A percentile compares a stretch with the other conserved stretches of the same genome.
phyloP scores from a whole-genome alignment of 1,139 yeast species.

The Yamadazyma membranifaciens region DNA sequence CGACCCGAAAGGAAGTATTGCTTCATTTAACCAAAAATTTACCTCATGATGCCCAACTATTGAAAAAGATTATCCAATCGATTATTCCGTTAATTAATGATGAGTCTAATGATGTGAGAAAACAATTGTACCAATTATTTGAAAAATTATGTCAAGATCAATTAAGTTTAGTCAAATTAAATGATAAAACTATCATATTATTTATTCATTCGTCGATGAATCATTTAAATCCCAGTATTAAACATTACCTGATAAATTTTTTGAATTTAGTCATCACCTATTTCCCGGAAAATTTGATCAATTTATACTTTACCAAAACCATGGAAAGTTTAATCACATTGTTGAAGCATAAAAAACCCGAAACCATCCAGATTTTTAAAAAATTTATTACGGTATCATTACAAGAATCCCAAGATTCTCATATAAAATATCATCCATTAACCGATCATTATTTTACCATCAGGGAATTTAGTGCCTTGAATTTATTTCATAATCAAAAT shows the following conservation, averaged over 20 bases:
- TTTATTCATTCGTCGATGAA: slow-evolving; percentile 95
- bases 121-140: slow-evolving; percentile 53
- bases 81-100: slow-evolving; percentile 64
- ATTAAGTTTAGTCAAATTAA: slow-evolving; percentile 61
- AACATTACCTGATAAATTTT: slow-evolving; percentile 68
- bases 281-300: slow-evolving; percentile 49
- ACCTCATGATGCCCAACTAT: slow-evolving; percentile 46
- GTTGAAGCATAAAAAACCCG: slow-evolving; percentile 56
- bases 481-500: slow-evolving; percentile 40
- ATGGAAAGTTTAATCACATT: slow-evolving; percentile 56
- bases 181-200: slow-evolving; percentile 62
- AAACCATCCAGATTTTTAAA: slow-evolving; percentile 38
- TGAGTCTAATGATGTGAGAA: slow-evolving; percentile 61
- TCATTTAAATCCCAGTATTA: slow-evolving; percentile 73
- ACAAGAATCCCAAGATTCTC: slow-evolving; percentile 6
- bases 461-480: slow-evolving; percentile 52
- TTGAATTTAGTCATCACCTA: slow-evolving; percentile 52
- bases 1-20: slow-evolving; percentile 74
- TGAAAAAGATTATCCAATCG: slow-evolving; percentile 57
- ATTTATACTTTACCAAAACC: slow-evolving; percentile 58
- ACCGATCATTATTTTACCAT: slow-evolving; percentile 49
- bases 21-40: slow-evolving; percentile 45
- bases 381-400: slow-evolving; percentile 45
- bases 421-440: slow-evolving; percentile 37
- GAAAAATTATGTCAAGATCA: slow-evolving; percentile 49